phyloP scores from a whole-genome alignment of 176 grass and related monocot species.

The Urochloa ruziziensis region DNA sequence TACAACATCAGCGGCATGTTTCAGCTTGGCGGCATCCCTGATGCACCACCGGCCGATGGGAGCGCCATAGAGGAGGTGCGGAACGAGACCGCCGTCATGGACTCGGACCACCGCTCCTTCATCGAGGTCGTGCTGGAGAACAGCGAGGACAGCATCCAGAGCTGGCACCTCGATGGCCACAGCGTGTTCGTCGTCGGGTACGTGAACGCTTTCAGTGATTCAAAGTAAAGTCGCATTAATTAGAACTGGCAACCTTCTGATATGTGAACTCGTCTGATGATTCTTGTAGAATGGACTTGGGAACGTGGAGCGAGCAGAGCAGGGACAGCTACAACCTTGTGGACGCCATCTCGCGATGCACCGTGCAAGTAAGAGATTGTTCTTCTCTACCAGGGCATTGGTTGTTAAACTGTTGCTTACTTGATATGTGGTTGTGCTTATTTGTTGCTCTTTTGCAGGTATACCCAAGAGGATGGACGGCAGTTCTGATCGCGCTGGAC shows the following conservation, averaged over 20 bases:
- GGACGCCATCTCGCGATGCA: constrained; percentile 76
- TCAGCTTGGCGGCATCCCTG: constrained; percentile 53
- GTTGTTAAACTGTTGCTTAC: not conserved
- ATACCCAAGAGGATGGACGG: constrained; percentile 68
- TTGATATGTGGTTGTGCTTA: not conserved
- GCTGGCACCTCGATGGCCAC: constrained; percentile 89
- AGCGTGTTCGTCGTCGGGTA: constrained; percentile 88
- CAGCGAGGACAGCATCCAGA: constrained; percentile 54
- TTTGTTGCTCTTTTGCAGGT: constrained; percentile 34
- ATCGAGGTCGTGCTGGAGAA: constrained; percentile 83
- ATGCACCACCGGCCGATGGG: constrained; percentile 15
- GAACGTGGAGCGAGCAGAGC: constrained; percentile 59
- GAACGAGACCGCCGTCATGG: constrained; percentile 69
- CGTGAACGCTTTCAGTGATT: too few relatives aligned
- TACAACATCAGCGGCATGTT: constrained; percentile 78
- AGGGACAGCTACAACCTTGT: constrained; percentile 75
- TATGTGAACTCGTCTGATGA: too few relatives aligned
- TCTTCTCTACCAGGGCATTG: not conserved
- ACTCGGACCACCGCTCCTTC: constrained; percentile 67
- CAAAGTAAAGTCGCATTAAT: too few relatives aligned
- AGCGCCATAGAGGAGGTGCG: not conserved
- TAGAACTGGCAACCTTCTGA: too few relatives aligned
- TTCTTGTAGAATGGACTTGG: constrained; percentile 62
- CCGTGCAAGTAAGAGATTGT: constrained; percentile 50
- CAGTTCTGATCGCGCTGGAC: constrained; percentile 62